These are phyloP conservation scores for Tuber aestivum DNA, from an alignment of 495 filamentous ascomycete genomes.

Conservation along the genomic window DNA sequence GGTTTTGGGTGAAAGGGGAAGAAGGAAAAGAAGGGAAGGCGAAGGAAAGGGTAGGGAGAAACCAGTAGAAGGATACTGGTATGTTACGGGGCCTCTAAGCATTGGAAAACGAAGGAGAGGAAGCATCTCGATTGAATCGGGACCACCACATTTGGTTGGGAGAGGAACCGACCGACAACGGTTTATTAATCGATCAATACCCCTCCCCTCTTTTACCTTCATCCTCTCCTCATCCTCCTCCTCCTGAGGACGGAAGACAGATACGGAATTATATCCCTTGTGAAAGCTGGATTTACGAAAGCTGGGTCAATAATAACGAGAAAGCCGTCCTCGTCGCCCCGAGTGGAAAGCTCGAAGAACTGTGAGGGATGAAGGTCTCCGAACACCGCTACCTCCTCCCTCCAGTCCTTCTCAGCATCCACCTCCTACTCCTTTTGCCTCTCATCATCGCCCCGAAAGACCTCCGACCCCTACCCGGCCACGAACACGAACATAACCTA, in stretches of 20 bases:
- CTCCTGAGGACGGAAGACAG: constrained; percentile 7
- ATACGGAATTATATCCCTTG: constrained; percentile 19
- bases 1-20: not conserved
- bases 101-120: constrained; percentile 13
- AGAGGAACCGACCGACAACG: not conserved
- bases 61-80: constrained; percentile 10
- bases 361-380: constrained; percentile 37
- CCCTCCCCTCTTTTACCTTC: not conserved
- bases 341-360: constrained; percentile 10
- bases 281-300: constrained; percentile 9
- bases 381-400: constrained; percentile 40
- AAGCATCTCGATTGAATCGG: constrained; percentile 37
- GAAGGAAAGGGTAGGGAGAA: not conserved
- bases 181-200: not conserved
- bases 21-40: not conserved
- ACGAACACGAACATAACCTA: not conserved
- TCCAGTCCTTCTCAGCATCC: constrained; percentile 38
- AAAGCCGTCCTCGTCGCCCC: not conserved
- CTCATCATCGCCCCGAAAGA: constrained; percentile 29
- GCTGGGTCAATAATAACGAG: constrained; percentile 12
- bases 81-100: constrained; percentile 36
- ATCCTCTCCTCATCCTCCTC: not conserved
- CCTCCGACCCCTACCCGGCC: constrained; percentile 14
- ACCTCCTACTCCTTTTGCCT: constrained; percentile 35
- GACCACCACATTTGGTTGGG: constrained; percentile 7